These are phyloP conservation scores for Planoprotostelium fungivorum DNA, from an alignment of 78 protist species.

Conservation along the genomic window DNA sequence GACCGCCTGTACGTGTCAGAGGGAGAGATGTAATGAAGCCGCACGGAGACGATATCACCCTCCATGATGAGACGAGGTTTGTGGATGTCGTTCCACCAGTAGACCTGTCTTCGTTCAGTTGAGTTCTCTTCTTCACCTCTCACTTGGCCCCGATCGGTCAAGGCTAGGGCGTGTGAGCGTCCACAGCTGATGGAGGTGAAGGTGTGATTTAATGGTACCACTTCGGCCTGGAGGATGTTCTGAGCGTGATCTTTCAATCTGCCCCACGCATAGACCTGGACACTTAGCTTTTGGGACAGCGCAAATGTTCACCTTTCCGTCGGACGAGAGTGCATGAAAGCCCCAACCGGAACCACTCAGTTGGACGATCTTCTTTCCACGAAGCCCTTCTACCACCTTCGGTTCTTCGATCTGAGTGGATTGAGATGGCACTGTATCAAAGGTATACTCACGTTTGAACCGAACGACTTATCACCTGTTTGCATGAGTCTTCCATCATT, in stretches of 20 bases:
- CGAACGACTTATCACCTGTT: too few species aligned
- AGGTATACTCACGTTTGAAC: not conserved
- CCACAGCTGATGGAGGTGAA: not conserved
- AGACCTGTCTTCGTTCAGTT: not conserved
- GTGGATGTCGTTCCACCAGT: not conserved
- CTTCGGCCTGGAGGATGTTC: not conserved
- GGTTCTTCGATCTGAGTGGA: not conserved
- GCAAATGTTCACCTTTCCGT: not conserved
- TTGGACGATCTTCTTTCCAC: not conserved
- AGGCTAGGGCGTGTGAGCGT: not conserved
- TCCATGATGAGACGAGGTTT: not conserved
- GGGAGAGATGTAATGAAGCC: not conserved
- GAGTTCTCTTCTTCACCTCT: not conserved
- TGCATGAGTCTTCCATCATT: not conserved
- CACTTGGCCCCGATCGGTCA: not conserved
- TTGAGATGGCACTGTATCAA: not conserved
- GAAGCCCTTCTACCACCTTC: not conserved
- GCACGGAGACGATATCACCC: not conserved
- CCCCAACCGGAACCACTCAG: not conserved
- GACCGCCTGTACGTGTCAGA: not conserved
- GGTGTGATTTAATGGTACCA: not conserved
- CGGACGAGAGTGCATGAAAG: not conserved
- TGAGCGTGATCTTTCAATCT: not conserved
- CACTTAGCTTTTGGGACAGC: not conserved
- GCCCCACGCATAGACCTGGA: not conserved